Percentiles rank a stretch among this genome's conserved stretches.
phyloP scores from a whole-genome alignment of 202 grass and related monocot species.

The Carex arenaria region DNA sequence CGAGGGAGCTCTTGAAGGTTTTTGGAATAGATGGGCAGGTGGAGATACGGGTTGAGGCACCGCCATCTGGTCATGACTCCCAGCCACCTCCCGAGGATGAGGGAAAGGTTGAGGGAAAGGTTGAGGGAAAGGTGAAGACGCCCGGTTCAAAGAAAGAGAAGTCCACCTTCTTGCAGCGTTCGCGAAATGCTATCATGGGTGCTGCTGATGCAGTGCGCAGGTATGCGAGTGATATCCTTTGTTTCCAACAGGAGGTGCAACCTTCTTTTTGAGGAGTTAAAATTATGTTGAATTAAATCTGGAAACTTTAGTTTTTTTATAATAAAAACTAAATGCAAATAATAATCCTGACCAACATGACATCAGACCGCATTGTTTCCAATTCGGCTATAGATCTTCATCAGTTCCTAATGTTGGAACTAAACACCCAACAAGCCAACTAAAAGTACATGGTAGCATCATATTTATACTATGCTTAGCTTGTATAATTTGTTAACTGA shows the following conservation, averaged over 20 bases:
- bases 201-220: slow-evolving; percentile 76
- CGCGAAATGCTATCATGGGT: slow-evolving; percentile 72
- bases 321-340: slow-evolving; percentile 1
- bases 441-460: background rate
- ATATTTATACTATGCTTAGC: background rate
- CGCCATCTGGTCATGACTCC: slow-evolving; percentile 18
- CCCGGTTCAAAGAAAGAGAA: slow-evolving; percentile 75
- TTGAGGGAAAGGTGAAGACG: slow-evolving; percentile 44
- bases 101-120: no score
- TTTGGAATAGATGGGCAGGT: slow-evolving; percentile 81
- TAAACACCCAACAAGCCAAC: background rate
- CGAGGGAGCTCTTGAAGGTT: slow-evolving; percentile 81
- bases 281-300: background rate
- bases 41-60: slow-evolving; percentile 38
- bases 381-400: background rate
- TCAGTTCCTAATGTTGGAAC: background rate
- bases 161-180: slow-evolving; percentile 69
- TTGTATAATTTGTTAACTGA: background rate
- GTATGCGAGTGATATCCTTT: background rate
- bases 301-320: background rate
- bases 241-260: background rate
- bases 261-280: background rate
- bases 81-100: slow-evolving; percentile 24
- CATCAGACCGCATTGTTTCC: background rate
- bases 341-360: background rate